Evolutionary conservation across 352 stramenopile genomes (phyloP).

Genomic region (Saprolegnia diclina): DNA sequence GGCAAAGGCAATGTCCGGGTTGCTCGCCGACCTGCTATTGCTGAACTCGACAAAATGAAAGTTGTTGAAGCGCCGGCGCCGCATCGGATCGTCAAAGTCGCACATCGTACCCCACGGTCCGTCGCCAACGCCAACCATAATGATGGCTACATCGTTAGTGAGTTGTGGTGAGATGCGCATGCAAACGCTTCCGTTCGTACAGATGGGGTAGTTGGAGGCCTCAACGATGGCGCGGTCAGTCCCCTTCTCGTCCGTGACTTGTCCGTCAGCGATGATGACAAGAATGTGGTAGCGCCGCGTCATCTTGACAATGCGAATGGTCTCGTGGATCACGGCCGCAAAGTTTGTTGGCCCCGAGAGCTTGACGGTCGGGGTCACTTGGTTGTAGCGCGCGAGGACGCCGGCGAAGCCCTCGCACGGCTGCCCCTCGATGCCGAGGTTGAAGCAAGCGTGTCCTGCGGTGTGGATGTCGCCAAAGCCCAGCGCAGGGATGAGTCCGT

Average conservation of each 20-base stretch:
- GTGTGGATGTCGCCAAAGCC: conserved; percentile 61
- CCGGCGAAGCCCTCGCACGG: conserved; percentile 55
- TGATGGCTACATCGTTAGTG: conserved; percentile 45
- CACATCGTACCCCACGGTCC: conserved; percentile 69
- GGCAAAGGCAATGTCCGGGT: conserved; percentile 61
- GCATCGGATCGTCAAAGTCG: conserved; percentile 50
- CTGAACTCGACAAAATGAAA: conserved; percentile 79
- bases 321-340: conserved; percentile 54
- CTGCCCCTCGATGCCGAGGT: conserved; percentile 33
- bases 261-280: conserved; percentile 82
- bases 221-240: conserved; percentile 78
- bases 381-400: conserved; percentile 53
- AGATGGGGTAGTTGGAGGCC: conserved; percentile 64
- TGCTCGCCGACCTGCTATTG: too few relatives aligned
- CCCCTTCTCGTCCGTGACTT: conserved; percentile 84
- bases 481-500: conserved; percentile 68
- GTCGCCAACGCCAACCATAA: conserved; percentile 73
- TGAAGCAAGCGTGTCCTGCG: conserved; percentile 42
- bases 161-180: neutral
- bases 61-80: conserved; percentile 68
- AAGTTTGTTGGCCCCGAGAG: conserved; percentile 62
- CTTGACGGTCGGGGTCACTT: conserved; percentile 48
- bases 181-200: too few relatives aligned
- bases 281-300: conserved; percentile 74
- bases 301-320: conserved; percentile 46